These are phyloP conservation scores for Leersia perrieri DNA, from an alignment of 176 grass and related monocot genomes.

Conservation along the genomic window DNA sequence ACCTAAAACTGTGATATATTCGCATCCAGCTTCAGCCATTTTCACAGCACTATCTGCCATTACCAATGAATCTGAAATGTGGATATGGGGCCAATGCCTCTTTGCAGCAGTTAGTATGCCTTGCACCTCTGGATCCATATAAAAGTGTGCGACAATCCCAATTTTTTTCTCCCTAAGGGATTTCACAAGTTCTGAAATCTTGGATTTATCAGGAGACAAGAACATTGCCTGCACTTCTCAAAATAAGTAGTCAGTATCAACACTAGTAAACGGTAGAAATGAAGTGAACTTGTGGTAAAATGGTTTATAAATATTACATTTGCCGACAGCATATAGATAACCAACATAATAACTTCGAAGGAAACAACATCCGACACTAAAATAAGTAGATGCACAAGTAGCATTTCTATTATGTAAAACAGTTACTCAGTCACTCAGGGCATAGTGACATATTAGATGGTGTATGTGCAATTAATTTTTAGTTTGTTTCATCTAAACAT, in stretches of 20 bases:
- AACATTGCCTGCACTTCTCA: conserved; percentile 69
- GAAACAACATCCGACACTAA: background rate
- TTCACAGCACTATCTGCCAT: conserved; percentile 96
- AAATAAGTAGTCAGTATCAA: conserved; percentile 11
- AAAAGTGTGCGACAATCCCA: conserved; percentile 94
- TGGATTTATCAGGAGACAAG: conserved; percentile 73
- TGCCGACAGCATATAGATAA: background rate
- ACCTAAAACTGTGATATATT: conserved; percentile 90
- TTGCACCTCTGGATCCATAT: conserved; percentile 99
- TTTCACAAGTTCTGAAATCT: conserved; percentile 64
- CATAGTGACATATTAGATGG: background rate
- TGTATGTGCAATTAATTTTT: background rate
- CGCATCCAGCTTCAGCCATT: conserved; percentile 94
- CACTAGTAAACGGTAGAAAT: background rate
- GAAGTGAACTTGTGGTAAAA: background rate
- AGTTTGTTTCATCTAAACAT: background rate
- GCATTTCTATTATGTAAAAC: background rate
- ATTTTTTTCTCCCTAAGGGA: conserved; percentile 69
- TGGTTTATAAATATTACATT: conserved; percentile 3
- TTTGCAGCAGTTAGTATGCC: conserved; percentile 89
- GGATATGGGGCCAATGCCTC: conserved; percentile 92
- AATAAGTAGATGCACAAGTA: background rate
- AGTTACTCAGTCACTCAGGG: background rate
- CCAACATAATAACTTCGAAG: background rate
- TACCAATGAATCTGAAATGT: conserved; percentile 92